These are phyloP conservation scores for Eremochloa ophiuroides DNA, from an alignment of 176 grass and related monocot genomes.

Conservation along the genomic window DNA sequence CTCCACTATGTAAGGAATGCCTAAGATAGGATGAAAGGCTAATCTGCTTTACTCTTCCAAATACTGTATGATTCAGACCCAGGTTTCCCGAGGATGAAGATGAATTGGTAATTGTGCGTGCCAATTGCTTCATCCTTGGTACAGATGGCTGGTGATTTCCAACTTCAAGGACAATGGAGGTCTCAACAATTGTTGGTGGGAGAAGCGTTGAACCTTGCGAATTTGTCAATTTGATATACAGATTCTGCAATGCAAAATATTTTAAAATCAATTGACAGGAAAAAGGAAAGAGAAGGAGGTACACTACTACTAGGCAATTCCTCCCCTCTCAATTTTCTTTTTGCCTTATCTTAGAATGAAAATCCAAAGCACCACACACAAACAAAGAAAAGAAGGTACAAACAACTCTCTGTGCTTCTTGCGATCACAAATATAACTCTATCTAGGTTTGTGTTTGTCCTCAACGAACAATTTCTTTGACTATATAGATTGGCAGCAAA, in stretches of 20 bases:
- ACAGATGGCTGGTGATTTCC: constrained; percentile 80
- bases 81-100: constrained; percentile 95
- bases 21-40: constrained; percentile 89
- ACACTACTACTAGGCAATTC: not conserved
- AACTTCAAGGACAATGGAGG: constrained; percentile 77
- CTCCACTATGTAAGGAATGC: constrained; percentile 62
- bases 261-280: not conserved
- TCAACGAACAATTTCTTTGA: not conserved
- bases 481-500: not conserved
- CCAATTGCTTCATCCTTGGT: constrained; percentile 90
- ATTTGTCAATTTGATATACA: constrained; percentile 86
- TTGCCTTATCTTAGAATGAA: not conserved
- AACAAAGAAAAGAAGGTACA: not conserved
- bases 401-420: not conserved
- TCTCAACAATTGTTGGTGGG: constrained; percentile 74
- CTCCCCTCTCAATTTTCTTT: not conserved
- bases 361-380: not conserved
- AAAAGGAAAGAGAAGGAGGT: not conserved
- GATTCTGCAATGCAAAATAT: constrained; percentile 62
- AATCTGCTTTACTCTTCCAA: constrained; percentile 97
- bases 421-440: not conserved
- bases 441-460: not conserved
- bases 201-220: constrained; percentile 72
- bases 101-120: constrained; percentile 85
- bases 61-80: constrained; percentile 87